Percentiles rank a stretch among this genome's conserved stretches.
These are phyloP conservation scores for Xylaria arbuscula DNA, from an alignment of 2,329 filamentous ascomycete genomes.

Conservation along the genomic window DNA sequence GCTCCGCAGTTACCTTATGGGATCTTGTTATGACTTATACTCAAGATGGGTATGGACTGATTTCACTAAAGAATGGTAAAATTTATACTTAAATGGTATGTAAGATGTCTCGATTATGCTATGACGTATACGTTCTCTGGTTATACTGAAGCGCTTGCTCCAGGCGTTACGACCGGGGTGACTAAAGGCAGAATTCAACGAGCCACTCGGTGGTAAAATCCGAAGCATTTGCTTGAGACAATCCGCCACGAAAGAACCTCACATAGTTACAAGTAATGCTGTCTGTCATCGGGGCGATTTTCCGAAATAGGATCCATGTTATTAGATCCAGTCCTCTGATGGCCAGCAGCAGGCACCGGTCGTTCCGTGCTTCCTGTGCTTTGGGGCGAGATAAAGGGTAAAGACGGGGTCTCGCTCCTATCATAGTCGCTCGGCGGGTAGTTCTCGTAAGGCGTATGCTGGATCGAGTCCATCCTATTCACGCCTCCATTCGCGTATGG, in stretches of 20 bases:
- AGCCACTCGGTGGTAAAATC: not conserved
- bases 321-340: conserved; percentile 24
- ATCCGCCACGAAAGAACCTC: not conserved
- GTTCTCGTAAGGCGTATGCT: conserved; percentile 25
- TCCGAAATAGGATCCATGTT: conserved; percentile 34
- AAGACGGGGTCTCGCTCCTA: conserved; percentile 17
- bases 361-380: conserved; percentile 29
- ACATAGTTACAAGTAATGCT: not conserved
- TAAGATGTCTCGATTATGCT: not conserved
- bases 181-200: not conserved
- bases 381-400: conserved; percentile 30
- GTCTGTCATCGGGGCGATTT: conserved; percentile 11
- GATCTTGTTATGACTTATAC: too few species aligned
- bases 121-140: not conserved
- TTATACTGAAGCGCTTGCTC: not conserved
- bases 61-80: too few species aligned
- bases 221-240: not conserved
- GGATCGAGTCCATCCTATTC: conserved; percentile 29
- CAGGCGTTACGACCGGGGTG: not conserved
- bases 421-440: conserved; percentile 29
- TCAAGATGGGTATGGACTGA: too few species aligned
- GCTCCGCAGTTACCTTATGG: not conserved
- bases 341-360: conserved; percentile 4
- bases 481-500: conserved; percentile 2
- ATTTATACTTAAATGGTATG: not conserved